phyloP scores from a whole-genome alignment of 306 rosid genomes.

The Clitoria ternatea region DNA sequence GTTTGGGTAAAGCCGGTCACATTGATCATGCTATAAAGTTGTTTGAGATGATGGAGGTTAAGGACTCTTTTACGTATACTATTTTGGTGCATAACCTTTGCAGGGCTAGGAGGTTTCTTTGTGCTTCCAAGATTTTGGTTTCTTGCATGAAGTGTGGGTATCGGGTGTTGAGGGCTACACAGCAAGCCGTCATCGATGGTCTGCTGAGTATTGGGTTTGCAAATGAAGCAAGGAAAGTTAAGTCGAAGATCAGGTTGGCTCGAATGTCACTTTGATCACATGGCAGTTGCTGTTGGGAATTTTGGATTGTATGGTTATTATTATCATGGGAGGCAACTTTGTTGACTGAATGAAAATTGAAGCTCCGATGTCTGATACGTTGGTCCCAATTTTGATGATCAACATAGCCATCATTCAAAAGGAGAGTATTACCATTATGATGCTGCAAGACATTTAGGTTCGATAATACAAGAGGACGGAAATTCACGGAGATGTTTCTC shows the following conservation, averaged over 20 bases:
- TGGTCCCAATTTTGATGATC: background rate
- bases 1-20: slow-evolving; percentile 71
- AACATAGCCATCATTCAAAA: background rate
- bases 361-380: background rate
- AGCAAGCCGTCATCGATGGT: slow-evolving; percentile 61
- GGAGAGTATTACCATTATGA: background rate
- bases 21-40: slow-evolving; percentile 59
- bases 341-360: background rate
- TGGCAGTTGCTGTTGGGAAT: background rate
- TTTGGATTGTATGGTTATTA: background rate
- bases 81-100: slow-evolving; percentile 79
- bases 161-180: slow-evolving; percentile 45
- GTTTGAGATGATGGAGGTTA: slow-evolving; percentile 64
- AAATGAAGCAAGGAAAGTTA: slow-evolving; percentile 60
- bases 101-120: slow-evolving; percentile 48
- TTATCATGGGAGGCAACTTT: background rate
- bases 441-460: slow-evolving; percentile 7
- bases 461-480: too few relatives aligned
- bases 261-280: slow-evolving; percentile 30
- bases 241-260: slow-evolving; percentile 38
- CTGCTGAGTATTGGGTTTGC: slow-evolving; percentile 46
- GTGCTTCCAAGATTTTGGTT: slow-evolving; percentile 62
- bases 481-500: too few relatives aligned
- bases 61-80: slow-evolving; percentile 60
- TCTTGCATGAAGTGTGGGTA: slow-evolving; percentile 54